Percentiles rank a stretch among this genome's conserved stretches.
phyloP scores from a whole-genome alignment of 768 basidiomycete species.

The Dioszegia aurantiaca region DNA sequence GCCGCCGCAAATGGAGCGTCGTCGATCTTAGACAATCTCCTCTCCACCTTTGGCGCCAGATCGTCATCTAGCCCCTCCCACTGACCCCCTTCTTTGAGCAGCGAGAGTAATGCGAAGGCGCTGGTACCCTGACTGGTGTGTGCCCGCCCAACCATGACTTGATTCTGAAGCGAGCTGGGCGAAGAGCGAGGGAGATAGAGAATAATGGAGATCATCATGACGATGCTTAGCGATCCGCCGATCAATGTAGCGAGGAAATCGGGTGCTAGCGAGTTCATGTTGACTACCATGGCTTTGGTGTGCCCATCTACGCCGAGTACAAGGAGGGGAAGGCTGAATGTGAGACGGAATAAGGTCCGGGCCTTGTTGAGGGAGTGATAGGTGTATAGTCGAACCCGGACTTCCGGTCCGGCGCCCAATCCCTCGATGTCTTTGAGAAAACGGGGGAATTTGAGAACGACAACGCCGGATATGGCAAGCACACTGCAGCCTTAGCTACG shows the following conservation, averaged over 20 bases:
- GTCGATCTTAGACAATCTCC: too few relatives aligned
- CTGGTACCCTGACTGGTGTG: slow-evolving; percentile 20
- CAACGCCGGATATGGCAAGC: slow-evolving; percentile 17
- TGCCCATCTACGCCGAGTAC: slow-evolving; percentile 34
- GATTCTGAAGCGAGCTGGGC: neutral
- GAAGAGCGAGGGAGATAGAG: slow-evolving; percentile 14
- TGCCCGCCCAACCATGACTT: slow-evolving; percentile 28
- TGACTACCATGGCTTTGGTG: slow-evolving; percentile 24
- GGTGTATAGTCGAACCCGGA: slow-evolving; percentile 36
- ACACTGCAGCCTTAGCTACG: slow-evolving; percentile 16
- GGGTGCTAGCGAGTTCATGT: slow-evolving; percentile 21
- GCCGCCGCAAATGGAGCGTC: too few relatives aligned
- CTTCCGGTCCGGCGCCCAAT: slow-evolving; percentile 39
- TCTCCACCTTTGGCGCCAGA: neutral
- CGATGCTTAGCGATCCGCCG: slow-evolving; percentile 26
- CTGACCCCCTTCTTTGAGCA: slow-evolving; percentile 41
- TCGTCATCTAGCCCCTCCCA: slow-evolving; percentile 28
- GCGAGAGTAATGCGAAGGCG: slow-evolving; percentile 33
- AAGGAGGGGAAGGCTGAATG: slow-evolving; percentile 22
- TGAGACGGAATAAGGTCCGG: slow-evolving; percentile 33
- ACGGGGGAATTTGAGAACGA: slow-evolving; percentile 29
- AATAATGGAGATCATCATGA: slow-evolving; percentile 24
- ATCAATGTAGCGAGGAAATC: slow-evolving; percentile 24
- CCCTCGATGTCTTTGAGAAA: slow-evolving; percentile 36
- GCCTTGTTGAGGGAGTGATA: slow-evolving; percentile 42